phyloP scores from a whole-genome alignment of 1,284 basidiomycete species.

The Mycocalia duriaeana region DNA sequence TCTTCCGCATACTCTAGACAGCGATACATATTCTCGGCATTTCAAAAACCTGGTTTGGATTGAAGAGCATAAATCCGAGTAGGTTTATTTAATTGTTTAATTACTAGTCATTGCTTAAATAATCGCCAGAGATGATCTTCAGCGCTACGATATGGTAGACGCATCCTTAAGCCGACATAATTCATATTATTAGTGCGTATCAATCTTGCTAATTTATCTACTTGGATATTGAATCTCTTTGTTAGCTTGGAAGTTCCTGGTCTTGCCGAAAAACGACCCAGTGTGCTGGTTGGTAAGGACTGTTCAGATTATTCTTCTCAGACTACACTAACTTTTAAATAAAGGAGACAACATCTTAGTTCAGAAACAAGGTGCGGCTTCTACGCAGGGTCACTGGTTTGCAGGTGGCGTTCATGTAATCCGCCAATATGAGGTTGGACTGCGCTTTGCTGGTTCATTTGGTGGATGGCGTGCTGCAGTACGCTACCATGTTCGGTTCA shows the following conservation, averaged over 20 bases:
- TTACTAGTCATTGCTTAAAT: neutral
- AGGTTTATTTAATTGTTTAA: conserved; percentile 18
- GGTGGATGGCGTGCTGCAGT: conserved; percentile 21
- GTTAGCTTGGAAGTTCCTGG: conserved; percentile 53
- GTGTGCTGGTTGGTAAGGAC: conserved; percentile 51
- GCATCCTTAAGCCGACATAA: conserved; percentile 30
- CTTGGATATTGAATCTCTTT: conserved; percentile 1
- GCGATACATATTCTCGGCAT: conserved; percentile 36
- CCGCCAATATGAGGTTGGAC: conserved; percentile 43
- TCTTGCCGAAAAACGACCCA: conserved; percentile 61
- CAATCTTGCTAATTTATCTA: conserved; percentile 15
- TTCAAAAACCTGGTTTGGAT: conserved; percentile 53
- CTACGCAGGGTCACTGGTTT: conserved; percentile 46
- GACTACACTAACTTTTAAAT: neutral
- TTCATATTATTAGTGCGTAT: conserved; percentile 37
- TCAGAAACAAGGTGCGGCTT: conserved; percentile 29
- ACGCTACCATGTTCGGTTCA: conserved; percentile 47
- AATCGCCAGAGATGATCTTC: conserved; percentile 45
- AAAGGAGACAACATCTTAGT: conserved; percentile 53
- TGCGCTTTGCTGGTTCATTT: conserved; percentile 49
- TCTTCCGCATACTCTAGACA: conserved; percentile 35
- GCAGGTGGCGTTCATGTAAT: conserved; percentile 56
- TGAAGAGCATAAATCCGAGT: conserved; percentile 58
- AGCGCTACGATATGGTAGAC: conserved; percentile 48
- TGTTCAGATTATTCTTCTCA: neutral